phyloP scores from a whole-genome alignment of 805 yeast species.

The Teunomyces funiuensis region DNA sequence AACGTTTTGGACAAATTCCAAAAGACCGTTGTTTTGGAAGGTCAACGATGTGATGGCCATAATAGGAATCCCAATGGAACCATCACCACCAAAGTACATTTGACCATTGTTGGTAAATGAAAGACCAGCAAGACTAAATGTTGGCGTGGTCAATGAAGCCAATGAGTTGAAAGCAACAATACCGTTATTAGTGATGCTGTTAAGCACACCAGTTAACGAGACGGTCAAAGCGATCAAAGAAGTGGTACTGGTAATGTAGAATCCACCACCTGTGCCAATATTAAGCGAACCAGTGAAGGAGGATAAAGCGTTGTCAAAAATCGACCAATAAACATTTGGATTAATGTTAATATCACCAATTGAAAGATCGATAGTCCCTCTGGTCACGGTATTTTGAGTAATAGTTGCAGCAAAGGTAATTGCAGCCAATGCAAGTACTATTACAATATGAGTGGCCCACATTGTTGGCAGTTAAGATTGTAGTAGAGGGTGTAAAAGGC shows the following conservation, averaged over 20 bases:
- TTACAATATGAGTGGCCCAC: conserved; percentile 1
- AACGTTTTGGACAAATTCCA: conserved; percentile 20
- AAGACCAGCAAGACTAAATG: conserved; percentile 8
- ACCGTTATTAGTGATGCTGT: conserved; percentile 21
- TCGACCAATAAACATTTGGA: conserved; percentile 20
- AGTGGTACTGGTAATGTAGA: conserved; percentile 14
- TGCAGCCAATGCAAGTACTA: conserved; percentile 3
- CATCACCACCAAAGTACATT: conserved; percentile 13
- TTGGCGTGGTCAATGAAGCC: conserved; percentile 11
- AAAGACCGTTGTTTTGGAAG: conserved; percentile 20
- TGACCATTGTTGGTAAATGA: conserved; percentile 13
- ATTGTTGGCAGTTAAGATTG: background rate
- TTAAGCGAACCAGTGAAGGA: conserved; percentile 14
- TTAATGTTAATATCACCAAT: conserved; percentile 18
- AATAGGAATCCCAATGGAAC: conserved; percentile 11
- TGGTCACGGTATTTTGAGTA: conserved; percentile 15
- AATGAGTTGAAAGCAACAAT: conserved; percentile 15
- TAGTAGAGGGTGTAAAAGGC: no score
- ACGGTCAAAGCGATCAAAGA: conserved; percentile 10
- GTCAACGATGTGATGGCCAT: conserved; percentile 11
- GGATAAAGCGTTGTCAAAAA: conserved; percentile 15
- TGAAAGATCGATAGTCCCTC: conserved; percentile 17
- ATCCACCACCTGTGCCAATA: conserved; percentile 15
- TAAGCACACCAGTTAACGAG: conserved; percentile 10
- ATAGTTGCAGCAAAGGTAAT: conserved; percentile 5